A percentile compares a stretch with the other conserved stretches of the same genome.
phyloP scores from a whole-genome alignment of 2,329 filamentous ascomycete species.

The Penicillium sclerotiorum region DNA sequence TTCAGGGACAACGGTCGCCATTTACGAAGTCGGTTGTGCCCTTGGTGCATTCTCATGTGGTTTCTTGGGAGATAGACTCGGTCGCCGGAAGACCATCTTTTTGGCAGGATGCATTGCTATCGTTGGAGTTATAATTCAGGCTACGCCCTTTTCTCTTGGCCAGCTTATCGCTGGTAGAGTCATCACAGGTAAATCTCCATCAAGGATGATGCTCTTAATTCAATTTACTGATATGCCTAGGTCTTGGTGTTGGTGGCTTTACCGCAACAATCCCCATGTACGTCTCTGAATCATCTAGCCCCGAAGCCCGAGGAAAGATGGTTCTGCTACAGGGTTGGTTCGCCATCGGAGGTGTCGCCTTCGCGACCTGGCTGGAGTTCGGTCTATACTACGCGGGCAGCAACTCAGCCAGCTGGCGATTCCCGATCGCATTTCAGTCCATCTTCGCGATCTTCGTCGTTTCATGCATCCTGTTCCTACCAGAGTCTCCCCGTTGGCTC shows the following conservation, averaged over 20 bases:
- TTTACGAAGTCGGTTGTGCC: conserved; percentile 30
- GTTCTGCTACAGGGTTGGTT: conserved; percentile 23
- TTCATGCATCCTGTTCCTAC: conserved; percentile 35
- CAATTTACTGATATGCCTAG: no score
- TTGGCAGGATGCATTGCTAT: conserved; percentile 19
- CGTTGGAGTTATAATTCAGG: conserved; percentile 19
- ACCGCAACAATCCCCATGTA: conserved; percentile 31
- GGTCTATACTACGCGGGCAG: conserved; percentile 42
- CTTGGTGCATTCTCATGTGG: conserved; percentile 18
- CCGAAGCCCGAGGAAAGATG: conserved; percentile 22
- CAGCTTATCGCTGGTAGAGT: conserved; percentile 20
- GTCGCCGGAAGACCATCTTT: conserved; percentile 21
- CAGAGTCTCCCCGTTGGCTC: conserved; percentile 58
- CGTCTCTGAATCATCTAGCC: conserved; percentile 20
- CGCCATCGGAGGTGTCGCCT: conserved; percentile 19
- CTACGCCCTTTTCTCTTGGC: conserved; percentile 15
- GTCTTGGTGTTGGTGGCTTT: conserved; percentile 27
- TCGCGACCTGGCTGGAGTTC: conserved; percentile 44
- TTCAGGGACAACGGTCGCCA: conserved; percentile 26
- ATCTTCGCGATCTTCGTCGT: conserved; percentile 39
- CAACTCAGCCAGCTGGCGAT: conserved; percentile 31
- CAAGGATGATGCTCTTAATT: no score
- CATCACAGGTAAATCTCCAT: conserved; percentile 14
- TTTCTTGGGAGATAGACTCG: conserved; percentile 21
- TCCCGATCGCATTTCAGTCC: conserved; percentile 35